Percentiles rank a stretch among this genome's conserved stretches.
Evolutionary conservation across 148 eudicot species (phyloP).

Genomic region (Fagopyrum tataricum): DNA sequence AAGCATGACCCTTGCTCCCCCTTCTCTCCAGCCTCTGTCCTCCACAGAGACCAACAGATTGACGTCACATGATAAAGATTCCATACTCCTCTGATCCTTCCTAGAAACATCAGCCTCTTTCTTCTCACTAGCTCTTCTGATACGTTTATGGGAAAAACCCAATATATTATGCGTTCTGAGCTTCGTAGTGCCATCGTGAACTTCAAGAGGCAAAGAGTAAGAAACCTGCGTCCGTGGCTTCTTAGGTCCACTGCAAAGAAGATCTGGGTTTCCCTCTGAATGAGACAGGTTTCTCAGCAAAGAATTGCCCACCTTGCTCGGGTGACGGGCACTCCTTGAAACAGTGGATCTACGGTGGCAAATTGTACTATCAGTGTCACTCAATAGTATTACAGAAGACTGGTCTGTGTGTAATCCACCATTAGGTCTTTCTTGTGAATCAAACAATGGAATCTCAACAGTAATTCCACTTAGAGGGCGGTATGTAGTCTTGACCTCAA

Average conservation of each 20-base stretch:
- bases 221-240: slow-evolving; percentile 89
- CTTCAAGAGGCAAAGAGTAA: slow-evolving; percentile 59
- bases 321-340: slow-evolving; percentile 34
- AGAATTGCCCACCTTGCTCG: slow-evolving; percentile 25
- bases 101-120: slow-evolving; percentile 38
- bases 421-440: slow-evolving; percentile 30
- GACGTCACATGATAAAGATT: slow-evolving; percentile 52
- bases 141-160: slow-evolving; percentile 56
- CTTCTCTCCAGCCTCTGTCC: slow-evolving; percentile 86
- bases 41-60: slow-evolving; percentile 60
- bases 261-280: slow-evolving; percentile 38
- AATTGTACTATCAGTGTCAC: slow-evolving; percentile 17
- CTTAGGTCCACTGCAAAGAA: slow-evolving; percentile 61
- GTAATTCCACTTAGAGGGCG: slow-evolving; percentile 31
- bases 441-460: slow-evolving; percentile 45
- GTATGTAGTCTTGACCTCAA: slow-evolving; percentile 17
- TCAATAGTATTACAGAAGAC: slow-evolving; percentile 23
- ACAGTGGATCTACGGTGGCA: slow-evolving; percentile 29
- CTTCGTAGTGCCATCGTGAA: slow-evolving; percentile 34
- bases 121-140: slow-evolving; percentile 73
- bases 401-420: slow-evolving; percentile 16
- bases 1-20: slow-evolving; percentile 67
- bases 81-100: slow-evolving; percentile 43
- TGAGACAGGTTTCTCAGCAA: slow-evolving; percentile 31
- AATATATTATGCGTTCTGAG: slow-evolving; percentile 33